Conservation (phyloP, 352 stramenopile genomes). For the Phytophthora tentaculata region DNA sequence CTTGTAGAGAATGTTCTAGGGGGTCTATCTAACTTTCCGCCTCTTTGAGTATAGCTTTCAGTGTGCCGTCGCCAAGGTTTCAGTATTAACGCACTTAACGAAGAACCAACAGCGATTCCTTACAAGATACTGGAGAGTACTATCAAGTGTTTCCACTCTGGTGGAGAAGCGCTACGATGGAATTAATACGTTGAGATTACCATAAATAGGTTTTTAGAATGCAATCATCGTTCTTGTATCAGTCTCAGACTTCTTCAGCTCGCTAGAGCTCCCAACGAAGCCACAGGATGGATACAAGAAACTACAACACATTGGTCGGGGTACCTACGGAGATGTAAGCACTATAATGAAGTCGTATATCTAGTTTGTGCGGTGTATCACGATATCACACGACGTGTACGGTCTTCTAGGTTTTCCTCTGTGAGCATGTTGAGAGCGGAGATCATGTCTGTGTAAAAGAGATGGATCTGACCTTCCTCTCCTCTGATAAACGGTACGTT, state of each 20-base stretch:
- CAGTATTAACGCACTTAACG: slow-evolving; percentile 7
- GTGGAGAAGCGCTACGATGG: slow-evolving; percentile 32
- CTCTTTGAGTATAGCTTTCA: slow-evolving; percentile 43
- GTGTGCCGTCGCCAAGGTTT: slow-evolving; percentile 42
- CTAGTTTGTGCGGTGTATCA: too few relatives aligned
- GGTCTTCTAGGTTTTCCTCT: slow-evolving; percentile 53
- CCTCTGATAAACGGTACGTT: slow-evolving; percentile 45
- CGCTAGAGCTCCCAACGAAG: slow-evolving; percentile 22
- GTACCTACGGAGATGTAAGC: slow-evolving; percentile 62
- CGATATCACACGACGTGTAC: too few relatives aligned
- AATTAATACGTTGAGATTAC: slow-evolving; percentile 17
- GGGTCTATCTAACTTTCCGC: neutral
- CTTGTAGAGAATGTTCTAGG: neutral
- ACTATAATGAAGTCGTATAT: neutral
- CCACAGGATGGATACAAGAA: slow-evolving; percentile 33
- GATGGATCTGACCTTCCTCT: slow-evolving; percentile 56
- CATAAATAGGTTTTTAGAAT: slow-evolving; percentile 19
- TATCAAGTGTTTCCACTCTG: slow-evolving; percentile 60
- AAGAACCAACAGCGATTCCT: slow-evolving; percentile 42
- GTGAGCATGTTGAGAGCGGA: slow-evolving; percentile 33
- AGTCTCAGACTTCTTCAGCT: too few relatives aligned
- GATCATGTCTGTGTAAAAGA: slow-evolving; percentile 61
- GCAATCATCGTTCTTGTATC: neutral
- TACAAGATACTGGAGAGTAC: slow-evolving; percentile 83
- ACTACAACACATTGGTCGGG: slow-evolving; percentile 52